These are phyloP conservation scores for Nannochloris sp. DNA, from an alignment of 139 green algal species.

Conservation along the genomic window DNA sequence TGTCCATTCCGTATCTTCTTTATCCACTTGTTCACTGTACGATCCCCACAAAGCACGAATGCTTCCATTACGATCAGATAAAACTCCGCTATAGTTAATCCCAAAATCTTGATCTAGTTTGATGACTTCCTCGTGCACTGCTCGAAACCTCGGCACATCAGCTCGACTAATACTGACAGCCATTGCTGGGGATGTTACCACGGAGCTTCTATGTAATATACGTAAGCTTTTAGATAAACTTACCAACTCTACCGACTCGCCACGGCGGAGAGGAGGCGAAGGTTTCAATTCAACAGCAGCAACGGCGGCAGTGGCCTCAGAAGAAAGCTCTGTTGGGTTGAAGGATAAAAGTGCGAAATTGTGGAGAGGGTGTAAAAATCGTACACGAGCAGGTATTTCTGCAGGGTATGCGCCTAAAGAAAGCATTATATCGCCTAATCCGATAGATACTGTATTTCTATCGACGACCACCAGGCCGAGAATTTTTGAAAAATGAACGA, in stretches of 20 bases:
- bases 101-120: constrained; percentile 92
- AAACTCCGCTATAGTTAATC: constrained; percentile 59
- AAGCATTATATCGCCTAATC: constrained; percentile 67
- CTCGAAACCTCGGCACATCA: constrained; percentile 63
- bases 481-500: constrained; percentile 44
- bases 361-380: constrained; percentile 80
- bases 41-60: constrained; percentile 72
- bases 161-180: constrained; percentile 45
- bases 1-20: constrained; percentile 60
- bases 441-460: constrained; percentile 75
- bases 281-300: constrained; percentile 20
- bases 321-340: constrained; percentile 46
- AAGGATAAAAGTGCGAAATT: constrained; percentile 78
- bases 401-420: constrained; percentile 78
- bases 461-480: constrained; percentile 73
- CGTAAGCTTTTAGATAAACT: constrained; percentile 61
- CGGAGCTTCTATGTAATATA: constrained; percentile 59
- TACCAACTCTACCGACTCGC: constrained; percentile 57
- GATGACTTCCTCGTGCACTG: constrained; percentile 85
- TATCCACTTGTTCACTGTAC: constrained; percentile 72
- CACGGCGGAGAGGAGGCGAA: constrained; percentile 24
- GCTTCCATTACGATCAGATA: constrained; percentile 56
- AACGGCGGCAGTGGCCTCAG: constrained; percentile 39
- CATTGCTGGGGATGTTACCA: constrained; percentile 63
- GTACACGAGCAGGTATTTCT: constrained; percentile 58